phyloP scores from a whole-genome alignment of 345 rosid species.

The Isatis tinctoria region DNA sequence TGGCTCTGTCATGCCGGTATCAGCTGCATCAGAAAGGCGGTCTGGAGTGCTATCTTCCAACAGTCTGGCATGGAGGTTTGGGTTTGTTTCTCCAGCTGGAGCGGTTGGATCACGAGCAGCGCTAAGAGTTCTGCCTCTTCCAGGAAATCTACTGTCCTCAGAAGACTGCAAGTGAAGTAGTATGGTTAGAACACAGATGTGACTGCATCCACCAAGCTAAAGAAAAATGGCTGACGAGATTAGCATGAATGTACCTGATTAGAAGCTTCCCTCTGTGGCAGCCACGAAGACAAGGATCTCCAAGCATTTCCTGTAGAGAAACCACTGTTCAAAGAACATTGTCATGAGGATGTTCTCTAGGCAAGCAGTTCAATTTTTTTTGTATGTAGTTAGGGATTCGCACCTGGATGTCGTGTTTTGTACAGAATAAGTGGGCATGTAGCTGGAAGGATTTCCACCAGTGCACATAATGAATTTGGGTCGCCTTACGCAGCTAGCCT shows the following conservation, averaged over 20 bases:
- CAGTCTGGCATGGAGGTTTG: constrained; percentile 76
- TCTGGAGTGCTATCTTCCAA: constrained; percentile 53
- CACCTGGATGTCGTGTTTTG: constrained; percentile 68
- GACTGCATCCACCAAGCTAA: not conserved
- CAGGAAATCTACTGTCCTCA: constrained; percentile 75
- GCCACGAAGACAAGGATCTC: constrained; percentile 86
- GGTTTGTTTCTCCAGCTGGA: constrained; percentile 49
- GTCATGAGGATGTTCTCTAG: constrained; percentile 8
- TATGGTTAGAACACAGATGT: constrained; percentile 8
- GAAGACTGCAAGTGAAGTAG: constrained; percentile 42
- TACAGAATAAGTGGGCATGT: constrained; percentile 62
- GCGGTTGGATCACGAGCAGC: constrained; percentile 40
- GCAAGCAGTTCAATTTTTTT: not conserved
- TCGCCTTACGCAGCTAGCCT: constrained; percentile 77
- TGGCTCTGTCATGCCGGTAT: constrained; percentile 33
- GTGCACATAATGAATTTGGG: constrained; percentile 90
- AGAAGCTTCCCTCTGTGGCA: constrained; percentile 70
- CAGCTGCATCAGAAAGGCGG: constrained; percentile 36
- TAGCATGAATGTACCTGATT: constrained; percentile 42
- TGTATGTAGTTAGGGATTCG: not conserved
- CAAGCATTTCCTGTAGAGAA: constrained; percentile 72
- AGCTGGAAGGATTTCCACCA: constrained; percentile 66
- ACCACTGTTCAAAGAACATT: constrained; percentile 45
- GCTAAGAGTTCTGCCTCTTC: constrained; percentile 72
- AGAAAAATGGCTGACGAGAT: not conserved